A percentile compares a stretch with the other conserved stretches of the same genome.
Conservation (phyloP, 495 filamentous ascomycete species). For the Tuber microsphaerosporum region DNA sequence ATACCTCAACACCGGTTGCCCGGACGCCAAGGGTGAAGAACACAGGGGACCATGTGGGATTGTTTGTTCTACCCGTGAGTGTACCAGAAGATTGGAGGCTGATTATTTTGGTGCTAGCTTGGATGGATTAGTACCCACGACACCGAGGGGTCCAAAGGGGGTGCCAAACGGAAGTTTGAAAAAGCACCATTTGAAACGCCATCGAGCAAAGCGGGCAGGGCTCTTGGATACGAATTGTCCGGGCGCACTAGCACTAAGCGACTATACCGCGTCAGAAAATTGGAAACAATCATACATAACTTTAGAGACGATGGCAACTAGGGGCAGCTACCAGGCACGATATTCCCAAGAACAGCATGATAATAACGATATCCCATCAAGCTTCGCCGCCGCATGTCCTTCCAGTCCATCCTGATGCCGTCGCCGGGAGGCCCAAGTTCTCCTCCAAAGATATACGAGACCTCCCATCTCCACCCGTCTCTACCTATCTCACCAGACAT, state of each 20-base stretch:
- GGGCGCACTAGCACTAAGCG: too few species aligned
- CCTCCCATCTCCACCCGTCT: slow-evolving; percentile 64
- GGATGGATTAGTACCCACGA: slow-evolving; percentile 68
- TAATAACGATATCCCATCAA: slow-evolving; percentile 64
- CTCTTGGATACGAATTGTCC: slow-evolving; percentile 6
- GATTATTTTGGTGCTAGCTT: slow-evolving; percentile 49
- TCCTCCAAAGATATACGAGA: slow-evolving; percentile 52
- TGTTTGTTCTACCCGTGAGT: slow-evolving; percentile 19
- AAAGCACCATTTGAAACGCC: slow-evolving; percentile 43
- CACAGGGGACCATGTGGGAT: slow-evolving; percentile 9
- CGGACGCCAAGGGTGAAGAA: slow-evolving; percentile 19
- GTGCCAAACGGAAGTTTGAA: slow-evolving; percentile 55
- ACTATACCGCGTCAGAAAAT: too few species aligned
- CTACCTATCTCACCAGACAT: slow-evolving; percentile 65
- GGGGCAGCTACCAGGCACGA: too few species aligned
- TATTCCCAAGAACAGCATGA: too few species aligned
- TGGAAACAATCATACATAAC: too few species aligned
- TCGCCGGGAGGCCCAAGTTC: slow-evolving; percentile 39
- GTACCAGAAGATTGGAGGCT: background rate
- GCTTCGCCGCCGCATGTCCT: slow-evolving; percentile 75
- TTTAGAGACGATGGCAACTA: too few species aligned
- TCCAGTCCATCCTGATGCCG: slow-evolving; percentile 54
- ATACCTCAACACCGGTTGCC: slow-evolving; percentile 46
- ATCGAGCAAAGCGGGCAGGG: slow-evolving; percentile 16
- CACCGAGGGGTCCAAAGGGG: slow-evolving; percentile 49